phyloP scores from a whole-genome alignment of 371 early-diverging fungal genomes.

The Smittium culicis region DNA sequence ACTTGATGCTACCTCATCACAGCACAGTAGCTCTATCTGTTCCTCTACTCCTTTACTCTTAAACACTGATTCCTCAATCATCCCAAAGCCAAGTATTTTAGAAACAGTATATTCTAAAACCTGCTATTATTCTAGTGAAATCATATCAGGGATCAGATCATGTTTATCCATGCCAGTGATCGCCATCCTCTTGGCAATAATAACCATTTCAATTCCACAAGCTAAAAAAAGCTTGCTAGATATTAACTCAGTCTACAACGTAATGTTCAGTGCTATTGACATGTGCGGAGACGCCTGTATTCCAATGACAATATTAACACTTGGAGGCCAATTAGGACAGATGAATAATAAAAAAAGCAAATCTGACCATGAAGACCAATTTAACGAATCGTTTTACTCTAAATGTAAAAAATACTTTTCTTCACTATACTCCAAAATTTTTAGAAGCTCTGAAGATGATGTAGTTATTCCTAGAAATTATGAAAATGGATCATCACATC shows the following conservation, averaged over 20 bases:
- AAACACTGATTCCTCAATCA: not conserved
- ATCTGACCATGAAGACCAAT: too few relatives aligned
- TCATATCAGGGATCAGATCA: not conserved
- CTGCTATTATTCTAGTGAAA: not conserved
- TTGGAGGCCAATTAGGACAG: slow-evolving; percentile 48
- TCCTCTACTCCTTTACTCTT: not conserved
- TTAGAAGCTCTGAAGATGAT: too few relatives aligned
- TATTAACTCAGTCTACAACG: slow-evolving; percentile 36
- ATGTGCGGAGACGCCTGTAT: slow-evolving; percentile 52
- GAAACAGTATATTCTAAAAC: not conserved
- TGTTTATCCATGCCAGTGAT: slow-evolving; percentile 49
- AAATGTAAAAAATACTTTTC: too few relatives aligned
- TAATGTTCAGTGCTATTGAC: slow-evolving; percentile 43
- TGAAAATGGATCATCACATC: too few relatives aligned
- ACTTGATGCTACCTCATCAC: not conserved
- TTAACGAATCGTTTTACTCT: too few relatives aligned
- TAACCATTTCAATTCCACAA: slow-evolving; percentile 42
- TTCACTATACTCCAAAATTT: too few relatives aligned
- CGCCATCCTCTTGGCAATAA: slow-evolving; percentile 40
- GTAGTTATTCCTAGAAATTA: too few relatives aligned
- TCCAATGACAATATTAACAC: slow-evolving; percentile 46
- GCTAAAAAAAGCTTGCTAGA: slow-evolving; percentile 37
- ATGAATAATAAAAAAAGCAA: not conserved
- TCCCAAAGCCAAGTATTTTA: not conserved
- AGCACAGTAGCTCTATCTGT: not conserved